These are phyloP conservation scores for Pichia insulana DNA, from an alignment of 805 yeast genomes.

Conservation along the genomic window DNA sequence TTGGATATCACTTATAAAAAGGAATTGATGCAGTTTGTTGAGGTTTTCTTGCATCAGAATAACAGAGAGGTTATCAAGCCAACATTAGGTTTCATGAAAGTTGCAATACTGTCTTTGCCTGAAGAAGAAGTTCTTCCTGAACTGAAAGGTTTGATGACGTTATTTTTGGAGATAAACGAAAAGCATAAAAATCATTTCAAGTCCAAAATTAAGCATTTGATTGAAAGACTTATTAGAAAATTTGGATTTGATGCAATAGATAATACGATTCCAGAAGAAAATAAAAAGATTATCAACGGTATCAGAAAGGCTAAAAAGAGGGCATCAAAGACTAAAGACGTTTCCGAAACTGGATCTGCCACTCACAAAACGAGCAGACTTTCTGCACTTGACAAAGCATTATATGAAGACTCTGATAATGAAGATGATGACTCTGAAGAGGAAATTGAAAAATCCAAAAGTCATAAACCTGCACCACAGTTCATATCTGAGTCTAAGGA, in stretches of 20 bases:
- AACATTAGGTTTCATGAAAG: constrained; percentile 89
- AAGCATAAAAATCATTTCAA: constrained; percentile 95
- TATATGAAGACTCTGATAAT: constrained; percentile 61
- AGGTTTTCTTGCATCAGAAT: constrained; percentile 80
- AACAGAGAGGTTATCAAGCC: constrained; percentile 91
- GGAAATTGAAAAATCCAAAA: constrained; percentile 27
- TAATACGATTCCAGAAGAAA: constrained; percentile 81
- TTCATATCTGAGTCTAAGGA: constrained; percentile 69
- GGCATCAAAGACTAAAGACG: constrained; percentile 18
- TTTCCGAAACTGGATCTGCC: constrained; percentile 14
- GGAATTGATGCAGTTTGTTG: constrained; percentile 81
- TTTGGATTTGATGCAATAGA: constrained; percentile 87
- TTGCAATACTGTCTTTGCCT: constrained; percentile 75
- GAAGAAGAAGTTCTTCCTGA: constrained; percentile 62
- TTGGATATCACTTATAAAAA: constrained; percentile 51
- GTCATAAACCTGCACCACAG: constrained; percentile 33
- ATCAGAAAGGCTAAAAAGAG: constrained; percentile 79
- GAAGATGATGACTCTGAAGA: constrained; percentile 37
- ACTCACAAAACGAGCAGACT: constrained; percentile 30
- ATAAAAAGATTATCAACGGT: constrained; percentile 70
- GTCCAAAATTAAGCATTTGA: constrained; percentile 82
- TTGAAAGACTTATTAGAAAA: constrained; percentile 84
- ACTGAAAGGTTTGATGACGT: constrained; percentile 55
- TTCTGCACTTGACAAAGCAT: constrained; percentile 88
- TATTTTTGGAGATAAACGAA: constrained; percentile 85